A percentile compares a stretch with the other conserved stretches of the same genome.
Conservation (phyloP, 2,329 filamentous ascomycete species). For the Talaromyces sp. region DNA sequence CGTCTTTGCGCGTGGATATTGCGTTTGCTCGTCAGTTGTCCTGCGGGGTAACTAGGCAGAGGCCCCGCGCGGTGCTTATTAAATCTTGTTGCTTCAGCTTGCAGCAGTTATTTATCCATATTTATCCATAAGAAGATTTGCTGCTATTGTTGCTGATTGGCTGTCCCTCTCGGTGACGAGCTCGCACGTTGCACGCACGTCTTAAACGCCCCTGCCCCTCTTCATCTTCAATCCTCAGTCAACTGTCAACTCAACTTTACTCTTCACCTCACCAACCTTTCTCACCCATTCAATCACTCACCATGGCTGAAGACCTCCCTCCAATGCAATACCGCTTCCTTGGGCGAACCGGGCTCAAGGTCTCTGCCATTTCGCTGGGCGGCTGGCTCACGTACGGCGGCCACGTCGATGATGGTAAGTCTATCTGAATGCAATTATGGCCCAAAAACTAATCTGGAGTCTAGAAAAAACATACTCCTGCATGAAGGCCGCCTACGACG, state of each 20-base stretch:
- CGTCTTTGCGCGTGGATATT: too few species aligned
- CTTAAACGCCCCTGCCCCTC: too few species aligned
- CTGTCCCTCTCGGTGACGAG: too few species aligned
- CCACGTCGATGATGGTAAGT: constrained; percentile 60
- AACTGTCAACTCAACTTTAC: too few species aligned
- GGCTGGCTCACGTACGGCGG: constrained; percentile 65
- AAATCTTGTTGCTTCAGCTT: too few species aligned
- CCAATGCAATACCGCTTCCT: constrained; percentile 66
- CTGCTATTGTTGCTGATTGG: too few species aligned
- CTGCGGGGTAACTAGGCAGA: too few species aligned
- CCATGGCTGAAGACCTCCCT: constrained; percentile 19
- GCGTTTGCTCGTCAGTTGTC: not conserved
- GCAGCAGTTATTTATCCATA: too few species aligned
- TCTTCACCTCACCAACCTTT: too few species aligned
- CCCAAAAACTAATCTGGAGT: not conserved
- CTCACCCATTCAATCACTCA: not conserved
- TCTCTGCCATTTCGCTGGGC: constrained; percentile 66
- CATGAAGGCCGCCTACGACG: constrained; percentile 52
- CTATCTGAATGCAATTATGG: not conserved
- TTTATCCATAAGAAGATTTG: too few species aligned
- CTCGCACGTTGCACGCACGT: too few species aligned
- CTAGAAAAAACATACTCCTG: constrained; percentile 33
- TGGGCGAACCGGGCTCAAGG: constrained; percentile 66
- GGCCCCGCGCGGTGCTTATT: too few species aligned
- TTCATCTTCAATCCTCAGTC: not conserved